Conservation (phyloP, 2,329 filamentous ascomycete genomes). For the Venturia asperata region DNA sequence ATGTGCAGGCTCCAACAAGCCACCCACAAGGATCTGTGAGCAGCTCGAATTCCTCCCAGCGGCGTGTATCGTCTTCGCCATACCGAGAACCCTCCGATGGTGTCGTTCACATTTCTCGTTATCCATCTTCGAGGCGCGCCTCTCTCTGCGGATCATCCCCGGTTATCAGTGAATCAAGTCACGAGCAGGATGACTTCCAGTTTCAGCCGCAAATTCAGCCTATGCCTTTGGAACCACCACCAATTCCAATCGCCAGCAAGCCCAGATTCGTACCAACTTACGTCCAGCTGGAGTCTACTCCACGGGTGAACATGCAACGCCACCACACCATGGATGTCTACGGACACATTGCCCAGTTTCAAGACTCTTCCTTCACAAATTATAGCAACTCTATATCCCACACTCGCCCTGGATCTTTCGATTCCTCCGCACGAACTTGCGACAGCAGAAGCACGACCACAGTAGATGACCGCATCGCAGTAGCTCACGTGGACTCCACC, state of each 20-base stretch:
- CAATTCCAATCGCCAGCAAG: conserved; percentile 1
- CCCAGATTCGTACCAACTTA: conserved; percentile 4
- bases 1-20: background rate
- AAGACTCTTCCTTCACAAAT: background rate
- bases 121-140: background rate
- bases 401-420: background rate
- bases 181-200: background rate
- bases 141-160: background rate
- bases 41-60: background rate
- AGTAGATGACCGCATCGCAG: background rate
- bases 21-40: background rate
- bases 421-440: background rate
- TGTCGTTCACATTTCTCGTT: background rate
- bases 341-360: background rate
- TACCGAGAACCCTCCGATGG: background rate
- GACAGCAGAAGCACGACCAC: background rate
- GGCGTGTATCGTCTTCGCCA: background rate
- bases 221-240: background rate
- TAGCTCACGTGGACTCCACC: background rate
- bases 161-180: background rate
- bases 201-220: background rate
- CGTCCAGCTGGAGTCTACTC: background rate
- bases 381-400: background rate
- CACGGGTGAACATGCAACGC: background rate
- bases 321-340: background rate